These are phyloP conservation scores for Phytophthora fragariae DNA, from an alignment of 352 stramenopile genomes.

Conservation along the genomic window DNA sequence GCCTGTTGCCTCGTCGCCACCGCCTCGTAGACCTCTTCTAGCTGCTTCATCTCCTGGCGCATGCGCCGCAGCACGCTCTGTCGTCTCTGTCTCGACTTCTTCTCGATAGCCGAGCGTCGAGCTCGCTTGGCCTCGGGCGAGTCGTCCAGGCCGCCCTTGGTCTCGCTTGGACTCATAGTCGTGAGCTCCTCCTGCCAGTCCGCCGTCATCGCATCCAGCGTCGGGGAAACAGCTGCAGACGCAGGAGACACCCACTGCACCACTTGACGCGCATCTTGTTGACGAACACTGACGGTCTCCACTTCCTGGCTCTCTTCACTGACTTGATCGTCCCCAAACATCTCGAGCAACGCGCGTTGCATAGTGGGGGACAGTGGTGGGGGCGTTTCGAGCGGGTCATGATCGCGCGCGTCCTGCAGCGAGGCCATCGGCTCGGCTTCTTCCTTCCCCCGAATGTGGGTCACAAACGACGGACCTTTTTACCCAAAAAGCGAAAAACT, in stretches of 20 bases:
- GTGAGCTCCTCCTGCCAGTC: conserved; percentile 21
- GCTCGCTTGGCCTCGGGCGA: conserved; percentile 41
- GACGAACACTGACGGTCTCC: conserved; percentile 11
- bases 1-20: conserved; percentile 35
- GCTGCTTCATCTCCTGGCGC: conserved; percentile 58
- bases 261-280: conserved; percentile 11
- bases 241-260: conserved; percentile 3
- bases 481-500: conserved; percentile 3
- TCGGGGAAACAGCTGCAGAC: conserved; percentile 29
- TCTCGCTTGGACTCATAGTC: conserved; percentile 31
- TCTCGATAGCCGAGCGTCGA: conserved; percentile 66
- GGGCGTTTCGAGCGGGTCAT: conserved; percentile 9
- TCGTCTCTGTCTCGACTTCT: conserved; percentile 51
- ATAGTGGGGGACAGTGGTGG: conserved; percentile 35
- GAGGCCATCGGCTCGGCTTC: conserved; percentile 8
- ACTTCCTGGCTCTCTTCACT: conserved; percentile 9
- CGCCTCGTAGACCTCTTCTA: conserved; percentile 55
- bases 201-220: conserved; percentile 17
- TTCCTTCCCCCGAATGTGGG: conserved; percentile 7
- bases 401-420: conserved; percentile 9
- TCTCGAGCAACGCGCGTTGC: conserved; percentile 32
- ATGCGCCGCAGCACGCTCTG: conserved; percentile 43
- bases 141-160: conserved; percentile 19
- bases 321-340: conserved; percentile 31
- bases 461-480: conserved; percentile 13